These are phyloP conservation scores for Penicillium maclennaniae DNA, from an alignment of 495 filamentous ascomycete genomes.

Conservation along the genomic window DNA sequence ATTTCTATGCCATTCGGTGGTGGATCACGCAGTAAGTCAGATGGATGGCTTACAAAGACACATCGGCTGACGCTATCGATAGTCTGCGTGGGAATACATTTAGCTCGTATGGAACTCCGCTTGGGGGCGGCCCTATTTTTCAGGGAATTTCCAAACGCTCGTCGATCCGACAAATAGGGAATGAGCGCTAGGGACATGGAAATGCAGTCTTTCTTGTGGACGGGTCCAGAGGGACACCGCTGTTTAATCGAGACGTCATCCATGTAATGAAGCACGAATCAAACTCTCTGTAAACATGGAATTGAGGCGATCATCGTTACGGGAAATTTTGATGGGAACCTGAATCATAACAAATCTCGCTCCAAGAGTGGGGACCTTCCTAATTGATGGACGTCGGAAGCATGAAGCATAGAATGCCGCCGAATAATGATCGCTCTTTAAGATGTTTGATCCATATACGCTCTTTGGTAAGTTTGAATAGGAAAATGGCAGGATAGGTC, in stretches of 20 bases:
- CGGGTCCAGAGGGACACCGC: conserved; percentile 38
- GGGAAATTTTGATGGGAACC: no score
- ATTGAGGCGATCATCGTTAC: not conserved
- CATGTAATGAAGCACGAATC: not conserved
- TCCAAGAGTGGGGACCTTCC: not conserved
- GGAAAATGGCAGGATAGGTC: no score
- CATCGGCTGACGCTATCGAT: not conserved
- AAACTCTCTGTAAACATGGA: not conserved
- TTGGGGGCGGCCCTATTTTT: conserved; percentile 35
- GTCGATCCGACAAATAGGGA: conserved; percentile 26
- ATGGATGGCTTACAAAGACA: conserved; percentile 11
- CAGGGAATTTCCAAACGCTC: conserved; percentile 25
- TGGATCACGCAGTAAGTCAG: conserved; percentile 38
- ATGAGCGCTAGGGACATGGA: conserved; percentile 47
- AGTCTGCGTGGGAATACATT: conserved; percentile 41
- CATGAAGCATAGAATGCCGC: not conserved
- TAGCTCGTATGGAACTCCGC: conserved; percentile 35
- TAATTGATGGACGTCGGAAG: not conserved
- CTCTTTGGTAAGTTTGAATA: no score
- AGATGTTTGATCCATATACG: no score
- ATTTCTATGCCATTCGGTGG: conserved; percentile 51
- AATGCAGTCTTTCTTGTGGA: conserved; percentile 38
- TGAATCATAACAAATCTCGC: not conserved
- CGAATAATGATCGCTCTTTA: no score
- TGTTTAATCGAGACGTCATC: conserved; percentile 40